These are phyloP conservation scores for Sphaerulina vaccinii DNA, from an alignment of 2,329 filamentous ascomycete species.

Conservation along the genomic window DNA sequence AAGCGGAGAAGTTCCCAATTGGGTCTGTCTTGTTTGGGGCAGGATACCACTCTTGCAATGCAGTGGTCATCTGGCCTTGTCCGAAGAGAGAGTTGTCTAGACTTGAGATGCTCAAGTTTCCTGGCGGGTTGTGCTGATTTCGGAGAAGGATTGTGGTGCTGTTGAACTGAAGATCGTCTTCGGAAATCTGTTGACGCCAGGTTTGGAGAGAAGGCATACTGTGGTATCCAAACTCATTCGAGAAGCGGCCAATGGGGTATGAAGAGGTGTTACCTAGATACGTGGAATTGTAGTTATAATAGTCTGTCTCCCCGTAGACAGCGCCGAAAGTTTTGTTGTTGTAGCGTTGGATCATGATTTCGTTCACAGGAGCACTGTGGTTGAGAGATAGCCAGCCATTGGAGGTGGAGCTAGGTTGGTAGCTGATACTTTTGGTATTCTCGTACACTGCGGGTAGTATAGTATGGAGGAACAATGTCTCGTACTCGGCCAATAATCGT, in stretches of 20 bases:
- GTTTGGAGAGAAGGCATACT: conserved; percentile 61
- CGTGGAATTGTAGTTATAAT: conserved; percentile 57
- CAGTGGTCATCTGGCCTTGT: conserved; percentile 59
- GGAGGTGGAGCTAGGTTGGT: conserved; percentile 59
- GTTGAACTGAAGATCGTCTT: conserved; percentile 57
- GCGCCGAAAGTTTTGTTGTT: conserved; percentile 52
- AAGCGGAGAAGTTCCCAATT: conserved; percentile 59
- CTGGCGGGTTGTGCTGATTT: conserved; percentile 60
- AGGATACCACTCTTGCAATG: conserved; percentile 58
- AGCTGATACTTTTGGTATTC: conserved; percentile 60
- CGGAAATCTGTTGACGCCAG: conserved; percentile 55
- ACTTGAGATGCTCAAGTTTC: conserved; percentile 49
- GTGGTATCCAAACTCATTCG: conserved; percentile 64
- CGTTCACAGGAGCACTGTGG: conserved; percentile 48
- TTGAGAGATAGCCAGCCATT: conserved; percentile 59
- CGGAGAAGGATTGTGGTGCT: conserved; percentile 55
- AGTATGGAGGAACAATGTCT: conserved; percentile 57
- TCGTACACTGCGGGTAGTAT: conserved; percentile 58
- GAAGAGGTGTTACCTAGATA: conserved; percentile 55
- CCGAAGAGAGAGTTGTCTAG: conserved; percentile 46
- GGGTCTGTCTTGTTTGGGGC: conserved; percentile 53
- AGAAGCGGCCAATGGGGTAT: conserved; percentile 60
- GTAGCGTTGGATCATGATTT: conserved; percentile 57
- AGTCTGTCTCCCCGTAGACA: conserved; percentile 58
- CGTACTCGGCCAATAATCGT: conserved; percentile 53